Evolutionary conservation across 1,284 basidiomycete species (phyloP).

Genomic region (Xerocomus minutiporus): DNA sequence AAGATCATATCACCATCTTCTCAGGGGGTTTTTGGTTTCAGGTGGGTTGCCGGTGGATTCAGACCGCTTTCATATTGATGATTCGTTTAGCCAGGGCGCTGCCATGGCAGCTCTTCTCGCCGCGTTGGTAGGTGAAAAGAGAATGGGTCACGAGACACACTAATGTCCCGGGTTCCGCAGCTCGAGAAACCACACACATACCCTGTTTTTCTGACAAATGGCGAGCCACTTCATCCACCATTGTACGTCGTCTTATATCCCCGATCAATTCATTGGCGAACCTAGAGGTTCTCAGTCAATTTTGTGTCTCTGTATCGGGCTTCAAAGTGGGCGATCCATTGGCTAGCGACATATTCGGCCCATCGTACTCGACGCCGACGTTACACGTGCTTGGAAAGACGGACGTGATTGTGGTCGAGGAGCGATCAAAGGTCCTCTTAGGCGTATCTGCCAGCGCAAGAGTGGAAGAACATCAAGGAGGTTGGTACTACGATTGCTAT

Average conservation of each 20-base stretch:
- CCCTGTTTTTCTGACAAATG: conserved; percentile 64
- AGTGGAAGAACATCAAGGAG: conserved; percentile 72
- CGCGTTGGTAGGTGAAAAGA: conserved; percentile 51
- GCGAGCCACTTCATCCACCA: conserved; percentile 60
- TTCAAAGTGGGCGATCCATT: conserved; percentile 54
- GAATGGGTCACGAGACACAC: neutral
- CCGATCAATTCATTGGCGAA: neutral
- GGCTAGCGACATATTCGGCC: conserved; percentile 51
- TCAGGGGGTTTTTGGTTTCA: conserved; percentile 82
- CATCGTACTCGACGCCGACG: conserved; percentile 64
- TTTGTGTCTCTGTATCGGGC: conserved; percentile 67
- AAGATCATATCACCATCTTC: neutral
- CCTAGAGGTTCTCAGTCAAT: conserved; percentile 44
- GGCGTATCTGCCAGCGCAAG: conserved; percentile 55
- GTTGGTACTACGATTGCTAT: conserved; percentile 37
- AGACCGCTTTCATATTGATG: neutral
- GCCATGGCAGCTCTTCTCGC: conserved; percentile 72
- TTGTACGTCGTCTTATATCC: conserved; percentile 44
- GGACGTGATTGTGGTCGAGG: conserved; percentile 76
- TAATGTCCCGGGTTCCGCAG: conserved; percentile 8
- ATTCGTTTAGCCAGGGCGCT: conserved; percentile 64
- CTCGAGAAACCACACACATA: conserved; percentile 40
- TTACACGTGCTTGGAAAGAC: conserved; percentile 78
- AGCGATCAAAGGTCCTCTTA: conserved; percentile 50
- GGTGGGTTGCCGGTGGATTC: conserved; percentile 35